These are phyloP conservation scores for Camptophora hylomeconis DNA, from an alignment of 2,329 filamentous ascomycete species.

Conservation along the genomic window DNA sequence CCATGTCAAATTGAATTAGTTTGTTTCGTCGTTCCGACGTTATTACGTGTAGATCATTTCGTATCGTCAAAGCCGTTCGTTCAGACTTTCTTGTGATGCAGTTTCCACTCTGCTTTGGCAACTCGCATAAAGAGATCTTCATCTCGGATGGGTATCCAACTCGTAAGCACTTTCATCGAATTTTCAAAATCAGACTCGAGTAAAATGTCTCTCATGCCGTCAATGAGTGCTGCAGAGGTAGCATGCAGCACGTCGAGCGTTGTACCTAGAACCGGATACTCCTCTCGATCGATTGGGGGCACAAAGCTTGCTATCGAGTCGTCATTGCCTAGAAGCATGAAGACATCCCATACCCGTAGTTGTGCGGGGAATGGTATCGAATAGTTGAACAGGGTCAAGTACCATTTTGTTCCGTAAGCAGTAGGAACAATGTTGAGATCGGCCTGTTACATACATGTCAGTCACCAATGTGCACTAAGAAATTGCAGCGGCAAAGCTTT, in stretches of 20 bases:
- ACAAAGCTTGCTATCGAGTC: constrained; percentile 23
- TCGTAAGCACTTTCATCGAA: constrained; percentile 91
- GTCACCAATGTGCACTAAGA: too few species aligned
- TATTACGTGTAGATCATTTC: too few species aligned
- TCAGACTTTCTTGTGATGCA: constrained; percentile 43
- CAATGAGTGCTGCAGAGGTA: constrained; percentile 75
- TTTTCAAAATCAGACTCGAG: constrained; percentile 94
- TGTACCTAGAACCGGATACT: constrained; percentile 33
- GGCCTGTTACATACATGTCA: too few species aligned
- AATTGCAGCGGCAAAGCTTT: constrained; percentile 4
- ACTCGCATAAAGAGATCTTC: constrained; percentile 89
- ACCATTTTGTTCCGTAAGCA: constrained; percentile 95
- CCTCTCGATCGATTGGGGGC: constrained; percentile 7
- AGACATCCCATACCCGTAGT: constrained; percentile 93
- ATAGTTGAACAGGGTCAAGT: constrained; percentile 93
- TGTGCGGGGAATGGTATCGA: constrained; percentile 90
- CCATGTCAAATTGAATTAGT: too few species aligned
- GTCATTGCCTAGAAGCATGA: constrained; percentile 79
- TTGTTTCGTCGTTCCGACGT: too few species aligned
- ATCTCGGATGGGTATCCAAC: constrained; percentile 86
- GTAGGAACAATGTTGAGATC: constrained; percentile 73
- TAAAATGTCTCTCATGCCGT: constrained; percentile 76
- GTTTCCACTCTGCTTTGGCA: constrained; percentile 74
- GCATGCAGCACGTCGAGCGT: constrained; percentile 84
- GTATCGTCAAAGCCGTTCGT: too few species aligned